Evolutionary conservation across 2,329 filamentous ascomycete genomes (phyloP).

Genomic region (Sporothrix schenckii): DNA sequence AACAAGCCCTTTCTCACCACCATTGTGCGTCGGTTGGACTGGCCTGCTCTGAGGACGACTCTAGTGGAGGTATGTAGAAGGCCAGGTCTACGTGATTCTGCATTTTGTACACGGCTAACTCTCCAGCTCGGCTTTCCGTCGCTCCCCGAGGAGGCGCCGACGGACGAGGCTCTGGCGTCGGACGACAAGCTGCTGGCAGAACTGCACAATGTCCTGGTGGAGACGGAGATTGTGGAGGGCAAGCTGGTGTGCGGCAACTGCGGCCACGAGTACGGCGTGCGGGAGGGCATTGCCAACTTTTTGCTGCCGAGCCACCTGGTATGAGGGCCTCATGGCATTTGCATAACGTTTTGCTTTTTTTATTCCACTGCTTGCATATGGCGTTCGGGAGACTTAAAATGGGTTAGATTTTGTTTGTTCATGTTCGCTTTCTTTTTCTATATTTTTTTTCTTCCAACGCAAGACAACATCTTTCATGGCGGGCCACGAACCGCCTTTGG

Average conservation of each 20-base stretch:
- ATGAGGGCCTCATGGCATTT: conserved; percentile 40
- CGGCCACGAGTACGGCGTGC: conserved; percentile 89
- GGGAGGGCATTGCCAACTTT: conserved; percentile 97
- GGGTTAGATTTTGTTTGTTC: conserved; percentile 19
- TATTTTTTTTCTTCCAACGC: background rate
- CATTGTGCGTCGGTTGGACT: conserved; percentile 84
- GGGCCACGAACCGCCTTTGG: background rate
- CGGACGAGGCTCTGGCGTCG: conserved; percentile 61
- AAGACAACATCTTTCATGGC: background rate
- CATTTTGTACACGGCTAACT: background rate
- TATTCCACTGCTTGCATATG: background rate
- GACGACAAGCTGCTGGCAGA: conserved; percentile 74
- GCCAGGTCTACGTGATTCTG: background rate
- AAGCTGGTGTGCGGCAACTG: conserved; percentile 90
- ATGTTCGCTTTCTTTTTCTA: conserved; percentile 1
- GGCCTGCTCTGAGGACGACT: conserved; percentile 75
- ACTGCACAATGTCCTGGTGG: conserved; percentile 78
- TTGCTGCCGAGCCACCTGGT: conserved; percentile 90
- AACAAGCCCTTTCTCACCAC: conserved; percentile 82
- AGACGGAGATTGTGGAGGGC: conserved; percentile 87
- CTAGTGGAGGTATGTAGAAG: conserved; percentile 67
- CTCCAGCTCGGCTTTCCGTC: conserved; percentile 75
- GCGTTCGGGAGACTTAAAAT: conserved; percentile 28
- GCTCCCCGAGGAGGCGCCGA: conserved; percentile 67
- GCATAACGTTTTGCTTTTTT: too few relatives aligned